Evolutionary conservation across 1,284 basidiomycete genomes (phyloP).

Genomic region (Macrocystidia cucumis): DNA sequence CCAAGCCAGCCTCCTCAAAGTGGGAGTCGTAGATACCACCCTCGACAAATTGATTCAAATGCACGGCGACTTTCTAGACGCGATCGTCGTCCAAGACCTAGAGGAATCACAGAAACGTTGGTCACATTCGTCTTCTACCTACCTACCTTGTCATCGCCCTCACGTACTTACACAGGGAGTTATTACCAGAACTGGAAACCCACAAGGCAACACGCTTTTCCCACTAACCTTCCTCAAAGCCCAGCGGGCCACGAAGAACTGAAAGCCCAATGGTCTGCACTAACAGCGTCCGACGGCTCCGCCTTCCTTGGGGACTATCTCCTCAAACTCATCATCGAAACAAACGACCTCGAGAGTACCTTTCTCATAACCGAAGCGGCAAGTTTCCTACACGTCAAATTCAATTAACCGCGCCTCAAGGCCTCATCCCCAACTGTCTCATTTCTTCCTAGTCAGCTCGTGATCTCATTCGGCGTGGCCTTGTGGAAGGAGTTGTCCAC

Average conservation of each 20-base stretch:
- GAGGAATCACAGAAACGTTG: too few relatives aligned
- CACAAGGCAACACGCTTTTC: conserved; percentile 15
- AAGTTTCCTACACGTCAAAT: conserved; percentile 4
- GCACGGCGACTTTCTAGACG: too few relatives aligned
- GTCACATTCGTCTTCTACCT: too few relatives aligned
- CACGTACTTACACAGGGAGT: too few relatives aligned
- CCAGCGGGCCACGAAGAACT: conserved; percentile 11
- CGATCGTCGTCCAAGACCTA: too few relatives aligned
- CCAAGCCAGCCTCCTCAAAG: too few relatives aligned
- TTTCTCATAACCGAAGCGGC: conserved; percentile 18
- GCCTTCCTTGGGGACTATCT: conserved; percentile 13
- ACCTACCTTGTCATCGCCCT: too few relatives aligned
- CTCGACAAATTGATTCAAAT: too few relatives aligned
- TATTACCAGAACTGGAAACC: conserved; percentile 16
- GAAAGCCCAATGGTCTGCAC: conserved; percentile 11
- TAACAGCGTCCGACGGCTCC: conserved; percentile 10
- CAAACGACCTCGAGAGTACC: conserved; percentile 19
- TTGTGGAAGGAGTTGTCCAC: neutral
- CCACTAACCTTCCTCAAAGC: conserved; percentile 11
- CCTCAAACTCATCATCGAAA: conserved; percentile 18
- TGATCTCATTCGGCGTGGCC: conserved; percentile 12
- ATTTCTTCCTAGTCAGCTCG: conserved; percentile 13
- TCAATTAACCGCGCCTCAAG: too few relatives aligned
- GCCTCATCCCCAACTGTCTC: too few relatives aligned
- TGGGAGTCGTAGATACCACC: too few relatives aligned